A percentile compares a stretch with the other conserved stretches of the same genome.
phyloP scores from a whole-genome alignment of 805 yeast genomes.

The Starmerella stigmatis region DNA sequence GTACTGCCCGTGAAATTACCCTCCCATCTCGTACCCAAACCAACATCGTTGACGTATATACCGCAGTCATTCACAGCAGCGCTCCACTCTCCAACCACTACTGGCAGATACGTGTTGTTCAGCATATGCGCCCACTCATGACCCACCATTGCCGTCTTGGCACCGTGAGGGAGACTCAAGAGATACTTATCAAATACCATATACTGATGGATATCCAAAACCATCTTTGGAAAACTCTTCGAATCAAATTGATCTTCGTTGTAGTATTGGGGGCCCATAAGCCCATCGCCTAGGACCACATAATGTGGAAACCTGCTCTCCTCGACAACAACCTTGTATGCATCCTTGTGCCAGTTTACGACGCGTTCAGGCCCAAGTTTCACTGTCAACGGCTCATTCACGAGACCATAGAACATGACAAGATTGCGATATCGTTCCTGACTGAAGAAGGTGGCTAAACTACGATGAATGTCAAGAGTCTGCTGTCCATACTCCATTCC shows the following conservation, averaged over 20 bases:
- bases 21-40: slow-evolving; percentile 66
- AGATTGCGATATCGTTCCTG: slow-evolving; percentile 50
- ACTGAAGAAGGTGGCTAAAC: slow-evolving; percentile 55
- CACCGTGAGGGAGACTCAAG: slow-evolving; percentile 27
- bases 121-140: slow-evolving; percentile 43
- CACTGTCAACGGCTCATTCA: slow-evolving; percentile 58
- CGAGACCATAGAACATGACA: slow-evolving; percentile 65
- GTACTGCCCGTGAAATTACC: slow-evolving; percentile 38
- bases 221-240: slow-evolving; percentile 46
- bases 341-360: slow-evolving; percentile 45
- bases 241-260: slow-evolving; percentile 40
- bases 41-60: slow-evolving; percentile 71
- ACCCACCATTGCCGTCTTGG: slow-evolving; percentile 32
- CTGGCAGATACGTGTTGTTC: slow-evolving; percentile 50
- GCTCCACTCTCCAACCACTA: slow-evolving; percentile 68
- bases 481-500: slow-evolving; percentile 34
- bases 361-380: slow-evolving; percentile 49
- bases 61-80: slow-evolving; percentile 85
- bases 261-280: slow-evolving; percentile 52
- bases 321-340: slow-evolving; percentile 47
- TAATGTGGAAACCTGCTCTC: slow-evolving; percentile 36
- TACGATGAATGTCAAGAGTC: slow-evolving; percentile 45
- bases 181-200: slow-evolving; percentile 47
- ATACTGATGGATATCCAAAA: slow-evolving; percentile 79
- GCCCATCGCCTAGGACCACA: slow-evolving; percentile 69